Evolutionary conservation across 345 rosid species (phyloP).

Genomic region (rapeseed (Brassica napus)): Da-Ae NC_063435.1:722001-722500

Average conservation of each 20-base stretch:
- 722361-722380: constrained; percentile 7
- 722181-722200: neutral
- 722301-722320: constrained; percentile 23
- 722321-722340: constrained; percentile 27
- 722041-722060: neutral
- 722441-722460: neutral
- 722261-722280: neutral
- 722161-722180: neutral
- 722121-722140: constrained; percentile 14
- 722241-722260: constrained; percentile 25
- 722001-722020: neutral
- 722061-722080: neutral
- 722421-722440: neutral
- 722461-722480: neutral
- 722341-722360: constrained; percentile 19
- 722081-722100: constrained; percentile 15
- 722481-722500: neutral
- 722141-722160: constrained; percentile 14
- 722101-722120: neutral
- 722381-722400: constrained; percentile 1
- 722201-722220: constrained; percentile 26
- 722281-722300: constrained; percentile 2
- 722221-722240: constrained; percentile 15
- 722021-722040: neutral
- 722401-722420: neutral